Conservation (phyloP, 257 asterid genomes). For the Cinchona pubescens region DNA sequence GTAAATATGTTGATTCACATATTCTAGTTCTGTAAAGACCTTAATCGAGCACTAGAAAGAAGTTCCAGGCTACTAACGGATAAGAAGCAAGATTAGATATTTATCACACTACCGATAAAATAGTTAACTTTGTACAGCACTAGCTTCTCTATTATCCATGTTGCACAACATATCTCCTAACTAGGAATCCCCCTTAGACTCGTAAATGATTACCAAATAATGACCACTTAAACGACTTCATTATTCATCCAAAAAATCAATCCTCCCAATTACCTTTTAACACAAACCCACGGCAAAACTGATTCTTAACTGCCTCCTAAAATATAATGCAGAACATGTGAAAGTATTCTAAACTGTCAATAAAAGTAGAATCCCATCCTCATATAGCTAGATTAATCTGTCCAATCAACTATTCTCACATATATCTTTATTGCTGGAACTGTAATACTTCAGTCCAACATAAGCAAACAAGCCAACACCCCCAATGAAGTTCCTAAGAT, state of each 20-base stretch:
- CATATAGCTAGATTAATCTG: not conserved
- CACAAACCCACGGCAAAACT: not conserved
- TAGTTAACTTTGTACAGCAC: not conserved
- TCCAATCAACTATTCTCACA: not conserved
- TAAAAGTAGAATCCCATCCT: not conserved
- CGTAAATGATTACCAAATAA: not conserved
- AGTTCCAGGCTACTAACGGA: not conserved
- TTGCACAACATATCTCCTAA: not conserved
- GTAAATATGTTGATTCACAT: not conserved
- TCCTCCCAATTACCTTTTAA: not conserved
- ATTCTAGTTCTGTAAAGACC: not conserved
- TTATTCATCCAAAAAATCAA: not conserved
- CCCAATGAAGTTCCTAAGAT: not conserved
- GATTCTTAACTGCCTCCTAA: not conserved
- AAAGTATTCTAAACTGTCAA: not conserved
- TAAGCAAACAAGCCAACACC: not conserved
- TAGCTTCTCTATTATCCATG: not conserved
- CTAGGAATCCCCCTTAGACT: not conserved
- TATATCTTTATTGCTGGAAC: not conserved
- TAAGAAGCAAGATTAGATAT: not conserved
- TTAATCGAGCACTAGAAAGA: not conserved
- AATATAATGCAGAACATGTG: not conserved
- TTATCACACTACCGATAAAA: not conserved
- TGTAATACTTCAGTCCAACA: not conserved
- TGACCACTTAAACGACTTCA: not conserved